Evolutionary conservation across 2,329 filamentous ascomycete species (phyloP).

Genomic region (Chalaropsis thielavioides): DNA sequence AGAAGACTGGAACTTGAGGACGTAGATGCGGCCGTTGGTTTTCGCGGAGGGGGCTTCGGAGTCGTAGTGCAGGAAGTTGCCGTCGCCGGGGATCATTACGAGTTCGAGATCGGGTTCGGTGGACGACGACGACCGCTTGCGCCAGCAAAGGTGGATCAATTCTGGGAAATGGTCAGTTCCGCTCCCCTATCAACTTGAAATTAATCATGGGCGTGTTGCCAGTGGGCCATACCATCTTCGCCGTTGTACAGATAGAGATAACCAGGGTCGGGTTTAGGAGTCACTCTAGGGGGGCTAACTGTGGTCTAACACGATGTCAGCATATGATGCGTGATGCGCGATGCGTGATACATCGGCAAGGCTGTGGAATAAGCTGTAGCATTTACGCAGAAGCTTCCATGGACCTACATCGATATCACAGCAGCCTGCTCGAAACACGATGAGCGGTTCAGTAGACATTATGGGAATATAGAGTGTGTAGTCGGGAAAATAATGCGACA

Average conservation of each 20-base stretch:
- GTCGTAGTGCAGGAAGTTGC: constrained; percentile 68
- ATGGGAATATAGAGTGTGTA: constrained; percentile 20
- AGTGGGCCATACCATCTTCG: constrained; percentile 55
- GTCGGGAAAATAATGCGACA: background rate
- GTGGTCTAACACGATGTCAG: constrained; percentile 13
- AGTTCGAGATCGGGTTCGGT: constrained; percentile 66
- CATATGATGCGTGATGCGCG: constrained; percentile 2
- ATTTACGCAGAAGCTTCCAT: background rate
- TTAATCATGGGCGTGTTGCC: background rate
- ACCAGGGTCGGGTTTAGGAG: constrained; percentile 56
- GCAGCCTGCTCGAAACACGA: constrained; percentile 91
- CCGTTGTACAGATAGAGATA: constrained; percentile 76
- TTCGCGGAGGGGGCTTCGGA: constrained; percentile 44
- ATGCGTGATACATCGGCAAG: constrained; percentile 8
- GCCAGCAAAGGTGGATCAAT: constrained; percentile 94
- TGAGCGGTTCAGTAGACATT: constrained; percentile 76
- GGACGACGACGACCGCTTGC: constrained; percentile 57
- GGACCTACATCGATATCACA: constrained; percentile 66
- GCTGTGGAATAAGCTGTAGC: background rate
- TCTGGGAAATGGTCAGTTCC: constrained; percentile 34
- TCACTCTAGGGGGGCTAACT: constrained; percentile 54
- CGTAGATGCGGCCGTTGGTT: constrained; percentile 79
- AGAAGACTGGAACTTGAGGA: constrained; percentile 84
- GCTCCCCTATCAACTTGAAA: background rate
- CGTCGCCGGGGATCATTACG: constrained; percentile 84